Evolutionary conservation across 805 yeast species (phyloP), one percentile per base, ranked within the genome.

Genomic region (Diddensiella caesifluorescens): DNA sequence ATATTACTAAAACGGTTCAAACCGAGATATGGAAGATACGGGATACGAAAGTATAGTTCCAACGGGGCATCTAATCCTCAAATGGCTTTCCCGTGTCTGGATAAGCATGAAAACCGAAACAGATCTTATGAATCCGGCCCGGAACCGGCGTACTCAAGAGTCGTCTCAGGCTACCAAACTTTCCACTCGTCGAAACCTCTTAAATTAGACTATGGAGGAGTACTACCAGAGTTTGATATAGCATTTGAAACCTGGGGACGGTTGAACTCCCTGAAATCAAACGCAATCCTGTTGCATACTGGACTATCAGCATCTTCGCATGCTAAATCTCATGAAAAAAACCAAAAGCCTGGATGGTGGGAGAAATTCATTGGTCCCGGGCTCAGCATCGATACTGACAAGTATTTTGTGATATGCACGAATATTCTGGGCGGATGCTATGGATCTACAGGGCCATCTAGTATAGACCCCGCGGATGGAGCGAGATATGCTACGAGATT

Each of bases 221-320:
- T 65, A 48, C 65, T 89, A 26, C 85, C 86, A 1, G 76, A 74
- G 47, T 85, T 74, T 53, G 78, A 83, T 51, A 70, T 89, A n/a
- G 97, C 96, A 0, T 89, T 84, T 64, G 97, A 89, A 61, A 76
- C 89, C 2, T 89, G 97, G 97, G 97, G 97, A 2, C 52, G 57
- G 4, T 68, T 89, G 48, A 83, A 84, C 50, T 59, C 64, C 2
- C 72, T 68, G 35, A 75, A 67, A 48, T 75, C 83, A 16, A 89
- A 89, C 57, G 83, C 88, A 9, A 75, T 89, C 16, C 67, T 89
- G 27, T 64, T 89, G 6, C 96, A 89, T 55, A 89, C 97, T 0
- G 97, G 97, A 0, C 70, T 89, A 15, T 84, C 95, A 0, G 96
- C 96, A 0, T 84, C 95, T 0, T 85, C 95, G 2, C 97, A 89